These are phyloP conservation scores for Wickerhamiella galacta DNA, from an alignment of 805 yeast species.

Conservation along the genomic window DNA sequence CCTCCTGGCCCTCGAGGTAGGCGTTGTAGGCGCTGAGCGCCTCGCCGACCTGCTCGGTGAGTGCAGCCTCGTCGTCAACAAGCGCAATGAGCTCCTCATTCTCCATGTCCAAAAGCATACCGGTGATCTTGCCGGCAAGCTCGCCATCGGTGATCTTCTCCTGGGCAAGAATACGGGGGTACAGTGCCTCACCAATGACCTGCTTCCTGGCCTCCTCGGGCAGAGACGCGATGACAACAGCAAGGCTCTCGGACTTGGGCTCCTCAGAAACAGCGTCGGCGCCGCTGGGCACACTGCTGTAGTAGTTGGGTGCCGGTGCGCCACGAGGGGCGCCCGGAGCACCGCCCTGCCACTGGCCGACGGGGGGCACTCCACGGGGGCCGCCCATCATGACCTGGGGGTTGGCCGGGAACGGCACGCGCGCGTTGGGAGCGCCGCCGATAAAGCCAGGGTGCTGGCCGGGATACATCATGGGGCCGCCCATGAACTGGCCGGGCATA, in stretches of 20 bases:
- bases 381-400: conserved; percentile 22
- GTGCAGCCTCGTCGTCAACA: conserved; percentile 76
- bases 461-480: conserved; percentile 57
- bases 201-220: conserved; percentile 62
- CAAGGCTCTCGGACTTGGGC: conserved; percentile 28
- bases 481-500: conserved; percentile 71
- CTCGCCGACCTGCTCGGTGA: conserved; percentile 82
- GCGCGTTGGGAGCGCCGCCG: conserved; percentile 58
- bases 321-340: conserved; percentile 7
- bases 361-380: conserved; percentile 22
- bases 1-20: conserved; percentile 44
- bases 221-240: conserved; percentile 43
- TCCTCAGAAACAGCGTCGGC: conserved; percentile 15
- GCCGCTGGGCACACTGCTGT: conserved; percentile 12
- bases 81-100: conserved; percentile 76
- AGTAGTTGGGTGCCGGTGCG: neutral
- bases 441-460: conserved; percentile 64
- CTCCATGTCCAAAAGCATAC: conserved; percentile 95
- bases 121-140: conserved; percentile 96
- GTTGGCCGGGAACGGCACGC: conserved; percentile 30
- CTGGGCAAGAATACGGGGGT: conserved; percentile 68
- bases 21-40: conserved; percentile 89
- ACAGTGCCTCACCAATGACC: conserved; percentile 72
- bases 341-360: conserved; percentile 26
- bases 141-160: conserved; percentile 81